Evolutionary conservation across 805 yeast species (phyloP), one percentile per base, ranked within the genome.

Genomic region (Yamadazyma phyllophila): DNA sequence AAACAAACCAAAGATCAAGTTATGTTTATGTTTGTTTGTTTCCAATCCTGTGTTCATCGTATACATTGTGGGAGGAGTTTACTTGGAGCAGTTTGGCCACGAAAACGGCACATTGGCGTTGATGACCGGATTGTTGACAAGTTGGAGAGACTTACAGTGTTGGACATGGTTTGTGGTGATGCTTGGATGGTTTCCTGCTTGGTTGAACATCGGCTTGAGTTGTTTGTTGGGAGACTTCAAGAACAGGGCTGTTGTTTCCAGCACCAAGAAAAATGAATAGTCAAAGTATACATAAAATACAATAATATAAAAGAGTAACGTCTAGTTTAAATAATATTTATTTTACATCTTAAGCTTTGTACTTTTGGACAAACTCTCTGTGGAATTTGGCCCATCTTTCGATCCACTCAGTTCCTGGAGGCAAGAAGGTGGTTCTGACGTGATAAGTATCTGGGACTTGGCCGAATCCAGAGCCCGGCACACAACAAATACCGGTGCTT

Each of bases 401-500:
- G 54, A 90, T 88, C 89, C 97, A 89, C 56, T 88, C 92, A 20
- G 80, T 76, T 36, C 97, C 98, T 12, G 98, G 97, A 11, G 99
- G 96, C 59, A 94, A 75, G 73, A 94, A 94, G 0, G 99, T 94
- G 1, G 99, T 94, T 76, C 99, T 83, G 57, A 94, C 77, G 62
- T 94, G 99, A 70, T 76, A 85, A 3, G 97, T 90, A 15, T 89
- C 96, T 39, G 82, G 83, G 39, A 76, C 85, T 69, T 94, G 99
- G 27, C 98, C 97, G 58, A 94, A 94, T 0, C 99, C 99, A 29
- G 89, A 82, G 34, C 99, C 99, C 26, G 99, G 98, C 51, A 94
- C 96, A 36, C 96, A 88, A 68, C 99, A 94, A 49, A 94, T 89
- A 56, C 99, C 99, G 6, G 99, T 90, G 39, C 70, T 65, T 53